phyloP scores from a whole-genome alignment of 2,329 filamentous ascomycete genomes.

The Rugonectria rugulosa region DNA sequence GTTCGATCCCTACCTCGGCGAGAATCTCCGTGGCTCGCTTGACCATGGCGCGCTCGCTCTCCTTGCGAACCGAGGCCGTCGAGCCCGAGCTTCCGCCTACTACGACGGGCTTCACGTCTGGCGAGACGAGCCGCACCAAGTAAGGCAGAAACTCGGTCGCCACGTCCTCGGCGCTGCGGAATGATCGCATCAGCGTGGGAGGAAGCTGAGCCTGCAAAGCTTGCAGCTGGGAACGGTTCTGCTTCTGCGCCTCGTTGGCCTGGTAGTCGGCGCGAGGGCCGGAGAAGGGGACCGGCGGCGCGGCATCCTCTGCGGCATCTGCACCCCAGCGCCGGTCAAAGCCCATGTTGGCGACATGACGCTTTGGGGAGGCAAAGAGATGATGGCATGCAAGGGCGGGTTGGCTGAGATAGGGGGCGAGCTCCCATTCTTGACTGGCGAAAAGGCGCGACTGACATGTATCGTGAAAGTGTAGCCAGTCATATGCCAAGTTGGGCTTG shows the following conservation, averaged over 20 bases:
- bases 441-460: constrained; percentile 79
- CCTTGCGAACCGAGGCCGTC: constrained; percentile 86
- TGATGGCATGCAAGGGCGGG: constrained; percentile 89
- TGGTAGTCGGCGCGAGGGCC: constrained; percentile 83
- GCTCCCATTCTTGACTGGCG: constrained; percentile 90
- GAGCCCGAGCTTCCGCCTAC: constrained; percentile 72
- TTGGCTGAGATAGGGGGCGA: constrained; percentile 85
- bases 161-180: constrained; percentile 80
- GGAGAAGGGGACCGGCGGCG: constrained; percentile 74
- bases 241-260: constrained; percentile 81
- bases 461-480: constrained; percentile 97
- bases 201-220: constrained; percentile 76
- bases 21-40: constrained; percentile 81
- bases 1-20: constrained; percentile 79
- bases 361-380: constrained; percentile 80
- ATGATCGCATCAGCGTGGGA: constrained; percentile 75
- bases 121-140: constrained; percentile 82
- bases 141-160: constrained; percentile 86
- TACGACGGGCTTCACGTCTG: constrained; percentile 89
- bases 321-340: constrained; percentile 55
- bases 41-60: constrained; percentile 83
- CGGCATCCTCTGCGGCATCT: constrained; percentile 55
- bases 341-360: constrained; percentile 50
- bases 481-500: constrained; percentile 87
- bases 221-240: constrained; percentile 77